Percentiles rank a stretch among this genome's conserved stretches.
Evolutionary conservation across 1,284 basidiomycete species (phyloP).

Genomic region (Ceratobasidium theobromae): DNA sequence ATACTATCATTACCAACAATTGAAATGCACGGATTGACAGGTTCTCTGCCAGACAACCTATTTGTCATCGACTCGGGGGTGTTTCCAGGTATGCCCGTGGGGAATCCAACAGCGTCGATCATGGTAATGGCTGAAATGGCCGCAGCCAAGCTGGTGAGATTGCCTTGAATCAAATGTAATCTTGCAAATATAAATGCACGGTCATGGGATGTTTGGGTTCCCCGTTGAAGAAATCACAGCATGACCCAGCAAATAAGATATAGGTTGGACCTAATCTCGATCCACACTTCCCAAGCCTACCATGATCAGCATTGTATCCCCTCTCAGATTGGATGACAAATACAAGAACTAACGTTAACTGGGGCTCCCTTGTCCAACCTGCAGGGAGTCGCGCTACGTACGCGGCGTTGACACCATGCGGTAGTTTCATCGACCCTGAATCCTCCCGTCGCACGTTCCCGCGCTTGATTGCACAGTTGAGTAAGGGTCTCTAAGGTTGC

Average conservation of each 20-base stretch:
- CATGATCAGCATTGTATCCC: not conserved
- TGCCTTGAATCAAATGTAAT: too few species aligned
- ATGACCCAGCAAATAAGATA: too few species aligned
- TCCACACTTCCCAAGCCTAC: too few species aligned
- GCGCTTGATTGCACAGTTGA: too few species aligned
- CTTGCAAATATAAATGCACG: too few species aligned
- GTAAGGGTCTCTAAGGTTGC: too few species aligned
- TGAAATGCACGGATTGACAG: not conserved
- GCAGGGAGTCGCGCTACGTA: constrained; percentile 50
- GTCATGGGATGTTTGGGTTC: too few species aligned
- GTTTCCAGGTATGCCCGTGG: not conserved
- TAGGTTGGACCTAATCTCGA: constrained; percentile 15
- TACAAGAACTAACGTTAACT: not conserved
- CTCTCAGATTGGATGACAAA: not conserved
- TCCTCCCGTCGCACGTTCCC: too few species aligned
- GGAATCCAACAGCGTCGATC: not conserved
- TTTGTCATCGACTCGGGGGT: not conserved
- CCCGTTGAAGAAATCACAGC: too few species aligned
- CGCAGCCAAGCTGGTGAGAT: not conserved
- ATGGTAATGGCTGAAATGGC: constrained; percentile 5
- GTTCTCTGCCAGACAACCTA: not conserved
- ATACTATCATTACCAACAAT: constrained; percentile 2
- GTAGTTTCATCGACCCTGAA: too few species aligned
- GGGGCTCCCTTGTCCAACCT: constrained; percentile 37
- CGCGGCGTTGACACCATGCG: too few species aligned